Percentiles rank a stretch among this genome's conserved stretches.
Conservation (phyloP, 345 rosid genomes). For the Euphorbia pulcherrima region DNA sequence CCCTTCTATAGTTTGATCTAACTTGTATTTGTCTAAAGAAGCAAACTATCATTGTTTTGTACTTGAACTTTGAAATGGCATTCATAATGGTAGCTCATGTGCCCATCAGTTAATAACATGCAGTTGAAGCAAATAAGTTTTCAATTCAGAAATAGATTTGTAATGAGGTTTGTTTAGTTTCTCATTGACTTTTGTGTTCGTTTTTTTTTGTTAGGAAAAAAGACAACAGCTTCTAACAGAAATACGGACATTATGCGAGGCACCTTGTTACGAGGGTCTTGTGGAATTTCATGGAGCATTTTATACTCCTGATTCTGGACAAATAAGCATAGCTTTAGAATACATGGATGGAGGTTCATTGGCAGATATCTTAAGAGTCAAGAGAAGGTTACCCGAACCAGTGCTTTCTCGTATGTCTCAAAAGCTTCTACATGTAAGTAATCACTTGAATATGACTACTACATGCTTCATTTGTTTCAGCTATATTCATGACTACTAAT, state of each 20-base stretch:
- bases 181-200: not conserved
- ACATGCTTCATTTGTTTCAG: conserved; percentile 15
- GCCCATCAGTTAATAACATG: not conserved
- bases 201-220: conserved; percentile 58
- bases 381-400: conserved; percentile 72
- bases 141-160: not conserved
- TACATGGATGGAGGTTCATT: conserved; percentile 97
- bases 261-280: conserved; percentile 84
- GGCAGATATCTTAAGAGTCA: conserved; percentile 66
- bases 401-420: conserved; percentile 82
- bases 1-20: not conserved
- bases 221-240: conserved; percentile 90
- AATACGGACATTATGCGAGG: conserved; percentile 89
- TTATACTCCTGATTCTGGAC: conserved; percentile 87
- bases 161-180: not conserved
- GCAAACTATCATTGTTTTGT: not conserved
- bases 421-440: conserved; percentile 70
- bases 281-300: conserved; percentile 97
- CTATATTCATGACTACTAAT: conserved; percentile 13
- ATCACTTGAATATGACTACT: not conserved
- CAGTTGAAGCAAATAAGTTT: not conserved
- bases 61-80: not conserved
- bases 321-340: conserved; percentile 94
- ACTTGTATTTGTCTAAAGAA: not conserved
- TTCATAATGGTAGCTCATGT: not conserved